Evolutionary conservation across 2,329 filamentous ascomycete genomes (phyloP).

Genomic region (Aspergillus ustus): DNA sequence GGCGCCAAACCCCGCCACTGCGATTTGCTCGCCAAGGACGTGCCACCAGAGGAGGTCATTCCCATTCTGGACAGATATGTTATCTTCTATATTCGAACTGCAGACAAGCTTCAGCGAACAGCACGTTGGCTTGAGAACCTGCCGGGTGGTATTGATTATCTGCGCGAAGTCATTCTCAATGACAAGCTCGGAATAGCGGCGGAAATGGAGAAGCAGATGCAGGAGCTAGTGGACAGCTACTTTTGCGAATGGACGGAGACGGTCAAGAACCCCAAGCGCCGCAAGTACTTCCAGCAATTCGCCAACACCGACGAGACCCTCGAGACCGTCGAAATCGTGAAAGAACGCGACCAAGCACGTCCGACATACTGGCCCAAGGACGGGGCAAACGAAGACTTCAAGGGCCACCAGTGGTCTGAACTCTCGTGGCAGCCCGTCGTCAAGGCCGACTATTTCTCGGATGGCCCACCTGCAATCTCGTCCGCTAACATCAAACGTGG

Average conservation of each 20-base stretch:
- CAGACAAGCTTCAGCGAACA: conserved; percentile 86
- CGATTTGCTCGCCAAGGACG: conserved; percentile 83
- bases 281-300: conserved; percentile 78
- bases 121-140: conserved; percentile 85
- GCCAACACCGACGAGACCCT: conserved; percentile 76
- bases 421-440: conserved; percentile 82
- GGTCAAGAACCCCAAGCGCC: conserved; percentile 69
- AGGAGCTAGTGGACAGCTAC: conserved; percentile 78
- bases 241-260: conserved; percentile 94
- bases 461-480: conserved; percentile 69
- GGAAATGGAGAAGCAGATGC: conserved; percentile 85
- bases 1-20: conserved; percentile 83
- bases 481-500: conserved; percentile 80
- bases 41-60: conserved; percentile 79
- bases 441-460: conserved; percentile 69
- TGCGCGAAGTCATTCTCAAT: conserved; percentile 79
- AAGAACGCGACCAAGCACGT: conserved; percentile 73
- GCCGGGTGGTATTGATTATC: conserved; percentile 81
- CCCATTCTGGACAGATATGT: conserved; percentile 86
- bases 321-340: conserved; percentile 70
- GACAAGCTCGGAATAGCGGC: conserved; percentile 86
- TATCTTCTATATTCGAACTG: conserved; percentile 92
- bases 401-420: conserved; percentile 65
- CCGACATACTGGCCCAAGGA: conserved; percentile 80
- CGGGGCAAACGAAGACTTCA: conserved; percentile 72